These are phyloP conservation scores for Achaetomium macrosporum DNA, from an alignment of 2,329 filamentous ascomycete species.

Conservation along the genomic window DNA sequence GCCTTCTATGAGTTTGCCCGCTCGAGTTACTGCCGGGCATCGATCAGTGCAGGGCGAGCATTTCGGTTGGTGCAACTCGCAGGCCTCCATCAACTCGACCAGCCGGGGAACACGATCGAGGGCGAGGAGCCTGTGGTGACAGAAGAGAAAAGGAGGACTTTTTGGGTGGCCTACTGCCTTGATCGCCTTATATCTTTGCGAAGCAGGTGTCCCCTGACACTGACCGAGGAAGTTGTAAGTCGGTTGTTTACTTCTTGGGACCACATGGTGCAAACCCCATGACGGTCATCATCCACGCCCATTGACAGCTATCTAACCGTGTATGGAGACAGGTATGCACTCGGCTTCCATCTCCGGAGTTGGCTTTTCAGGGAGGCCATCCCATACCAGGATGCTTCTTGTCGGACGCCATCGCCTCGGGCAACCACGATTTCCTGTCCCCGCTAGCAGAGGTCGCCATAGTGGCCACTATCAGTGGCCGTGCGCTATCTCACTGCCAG, in stretches of 20 bases:
- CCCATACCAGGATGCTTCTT: constrained; percentile 22
- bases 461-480: constrained; percentile 21
- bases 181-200: constrained; percentile 25
- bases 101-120: constrained; percentile 4
- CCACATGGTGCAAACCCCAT: no score
- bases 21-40: constrained; percentile 24
- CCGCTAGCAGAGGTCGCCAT: constrained; percentile 22
- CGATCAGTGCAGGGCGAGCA: constrained; percentile 33
- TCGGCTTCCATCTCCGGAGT: constrained; percentile 24
- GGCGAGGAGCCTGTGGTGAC: constrained; percentile 14
- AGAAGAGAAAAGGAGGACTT: constrained; percentile 24
- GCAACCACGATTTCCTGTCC: constrained; percentile 17
- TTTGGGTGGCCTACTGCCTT: constrained; percentile 27
- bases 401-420: constrained; percentile 18
- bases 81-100: constrained; percentile 19
- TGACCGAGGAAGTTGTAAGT: constrained; percentile 25
- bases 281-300: no score
- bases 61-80: constrained; percentile 30
- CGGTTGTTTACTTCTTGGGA: neutral
- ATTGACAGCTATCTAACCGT: neutral
- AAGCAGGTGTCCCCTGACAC: constrained; percentile 21
- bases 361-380: constrained; percentile 25
- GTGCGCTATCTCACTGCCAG: constrained; percentile 19
- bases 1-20: constrained; percentile 24
- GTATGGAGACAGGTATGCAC: constrained; percentile 21